A percentile compares a stretch with the other conserved stretches of the same genome.
Conservation (phyloP, 495 filamentous ascomycete genomes). For the Margaritispora aquatica region DNA sequence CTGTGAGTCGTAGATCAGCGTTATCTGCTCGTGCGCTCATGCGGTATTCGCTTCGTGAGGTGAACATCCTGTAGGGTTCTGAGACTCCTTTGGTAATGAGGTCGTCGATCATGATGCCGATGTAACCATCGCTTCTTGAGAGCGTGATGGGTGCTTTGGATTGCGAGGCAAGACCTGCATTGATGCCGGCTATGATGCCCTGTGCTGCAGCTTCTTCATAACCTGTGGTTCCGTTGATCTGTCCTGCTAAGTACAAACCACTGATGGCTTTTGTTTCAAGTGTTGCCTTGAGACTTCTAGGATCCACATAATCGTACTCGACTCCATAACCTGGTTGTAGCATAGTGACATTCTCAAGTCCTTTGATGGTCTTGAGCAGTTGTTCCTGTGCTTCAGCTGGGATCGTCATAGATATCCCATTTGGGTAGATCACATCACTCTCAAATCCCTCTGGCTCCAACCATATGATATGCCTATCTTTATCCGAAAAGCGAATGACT, state of each 20-base stretch:
- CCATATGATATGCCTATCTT: conserved; percentile 83
- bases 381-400: conserved; percentile 78
- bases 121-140: conserved; percentile 84
- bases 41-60: conserved; percentile 89
- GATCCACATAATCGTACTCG: conserved; percentile 98
- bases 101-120: conserved; percentile 98
- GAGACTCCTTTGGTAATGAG: conserved; percentile 95
- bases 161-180: conserved; percentile 76
- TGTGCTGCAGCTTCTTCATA: conserved; percentile 97
- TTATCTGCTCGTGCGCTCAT: conserved; percentile 90
- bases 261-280: conserved; percentile 90
- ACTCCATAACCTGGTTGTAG: conserved; percentile 96
- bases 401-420: conserved; percentile 95
- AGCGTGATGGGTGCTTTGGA: conserved; percentile 57
- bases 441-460: conserved; percentile 94
- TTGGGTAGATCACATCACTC: conserved; percentile 89
- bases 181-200: conserved; percentile 87
- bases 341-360: conserved; percentile 88
- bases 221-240: conserved; percentile 97
- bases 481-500: conserved; percentile 77
- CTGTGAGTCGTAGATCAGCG: conserved; percentile 82
- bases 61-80: conserved; percentile 99
- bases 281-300: conserved; percentile 74
- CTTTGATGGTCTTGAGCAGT: conserved; percentile 75
- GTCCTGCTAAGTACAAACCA: conserved; percentile 88